These are phyloP conservation scores for Claviceps sp. DNA, from an alignment of 2,329 filamentous ascomycete genomes.

Conservation along the genomic window DNA sequence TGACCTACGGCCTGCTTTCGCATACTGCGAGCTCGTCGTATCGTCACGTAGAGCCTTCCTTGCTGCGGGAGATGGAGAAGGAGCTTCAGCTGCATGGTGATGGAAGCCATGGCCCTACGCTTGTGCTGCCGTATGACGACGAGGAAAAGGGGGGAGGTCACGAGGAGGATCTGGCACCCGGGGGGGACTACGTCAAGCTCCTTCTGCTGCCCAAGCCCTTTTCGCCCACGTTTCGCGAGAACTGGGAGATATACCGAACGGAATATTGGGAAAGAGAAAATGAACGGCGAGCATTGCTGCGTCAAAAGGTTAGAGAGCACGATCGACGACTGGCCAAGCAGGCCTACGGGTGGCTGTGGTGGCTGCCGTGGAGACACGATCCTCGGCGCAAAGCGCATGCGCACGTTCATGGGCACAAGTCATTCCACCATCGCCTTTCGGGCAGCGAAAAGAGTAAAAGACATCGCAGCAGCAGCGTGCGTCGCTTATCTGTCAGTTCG, in stretches of 20 bases:
- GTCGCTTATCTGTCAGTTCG: slow-evolving; percentile 38
- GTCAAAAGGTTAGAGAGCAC: slow-evolving; percentile 53
- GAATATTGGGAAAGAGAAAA: slow-evolving; percentile 98
- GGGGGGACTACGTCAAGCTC: slow-evolving; percentile 84
- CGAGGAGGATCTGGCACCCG: slow-evolving; percentile 81
- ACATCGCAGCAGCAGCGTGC: slow-evolving; percentile 37
- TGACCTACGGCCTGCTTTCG: slow-evolving; percentile 63
- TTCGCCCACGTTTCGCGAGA: slow-evolving; percentile 84
- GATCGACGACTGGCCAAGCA: slow-evolving; percentile 55
- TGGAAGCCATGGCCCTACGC: slow-evolving; percentile 5
- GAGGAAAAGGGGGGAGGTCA: slow-evolving; percentile 50
- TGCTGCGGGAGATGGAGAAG: slow-evolving; percentile 47
- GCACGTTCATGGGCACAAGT: slow-evolving; percentile 19
- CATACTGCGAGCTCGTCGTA: slow-evolving; percentile 56
- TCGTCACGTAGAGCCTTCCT: slow-evolving; percentile 57
- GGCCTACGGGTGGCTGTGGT: slow-evolving; percentile 69
- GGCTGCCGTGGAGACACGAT: slow-evolving; percentile 53
- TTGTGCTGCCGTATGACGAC: slow-evolving; percentile 33
- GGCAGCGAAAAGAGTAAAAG: slow-evolving; percentile 32
- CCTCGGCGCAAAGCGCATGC: slow-evolving; percentile 18
- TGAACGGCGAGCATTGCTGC: slow-evolving; percentile 63
- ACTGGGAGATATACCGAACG: slow-evolving; percentile 87
- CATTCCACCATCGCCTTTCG: slow-evolving; percentile 22
- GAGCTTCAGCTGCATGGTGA: slow-evolving; percentile 34
- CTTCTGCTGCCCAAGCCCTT: slow-evolving; percentile 89